Base-by-base conservation (phyloP, 805 yeast species). In the Ogataea siamensis region DNA sequence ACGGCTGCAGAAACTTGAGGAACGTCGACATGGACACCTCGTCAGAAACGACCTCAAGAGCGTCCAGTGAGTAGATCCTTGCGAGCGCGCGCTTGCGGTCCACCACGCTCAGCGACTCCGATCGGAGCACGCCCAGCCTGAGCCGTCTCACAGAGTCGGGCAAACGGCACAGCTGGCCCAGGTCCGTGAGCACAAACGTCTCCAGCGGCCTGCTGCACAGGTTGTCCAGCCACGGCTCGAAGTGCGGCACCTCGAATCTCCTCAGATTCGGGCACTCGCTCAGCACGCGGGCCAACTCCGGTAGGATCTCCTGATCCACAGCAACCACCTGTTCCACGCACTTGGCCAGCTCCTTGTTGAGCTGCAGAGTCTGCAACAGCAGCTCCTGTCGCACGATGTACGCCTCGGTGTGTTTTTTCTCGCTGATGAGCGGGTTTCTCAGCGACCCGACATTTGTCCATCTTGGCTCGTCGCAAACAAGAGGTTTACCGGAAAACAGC, bases 381-480 rank as follows among this genome's bases (percentile, higher is more conserved):
- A 69, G 57, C 25, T 62, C 63, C 32, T 78, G 60, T 43, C 73
- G 64, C 15, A 65, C 54, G 18, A 57, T 47, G 8, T 64, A 53
- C 13, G 70, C 53, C 30, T 65, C 47, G 20, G 60, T 65, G 35
- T 70, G 66, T 31, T 66, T 64, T 25, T 63, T 62, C 0, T 38
- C 42, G 8, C 60, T 57, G 28, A 67, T 65, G 9, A 58, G 49
- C 3, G 64, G 50, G 3, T 66, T 59, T 5, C 55, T 46, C 16
- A 60, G 45, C 0, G 70, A 69, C 12, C 72, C 63, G 3, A 75
- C 37, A 32, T 64, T 60, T 0, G 78, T 68, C 32, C 45, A 60
- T 3, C 49, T 48, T 1, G 66, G 49, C 13, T 67, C 72, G 2
- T 54, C 39, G 12, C 60, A 38, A 4, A 70, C 23, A 1, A 59